Evolutionary conservation across 2,329 filamentous ascomycete species (phyloP), one percentile per base, ranked within the genome.

Genomic region (Nigrospora osmanthi): DNA sequence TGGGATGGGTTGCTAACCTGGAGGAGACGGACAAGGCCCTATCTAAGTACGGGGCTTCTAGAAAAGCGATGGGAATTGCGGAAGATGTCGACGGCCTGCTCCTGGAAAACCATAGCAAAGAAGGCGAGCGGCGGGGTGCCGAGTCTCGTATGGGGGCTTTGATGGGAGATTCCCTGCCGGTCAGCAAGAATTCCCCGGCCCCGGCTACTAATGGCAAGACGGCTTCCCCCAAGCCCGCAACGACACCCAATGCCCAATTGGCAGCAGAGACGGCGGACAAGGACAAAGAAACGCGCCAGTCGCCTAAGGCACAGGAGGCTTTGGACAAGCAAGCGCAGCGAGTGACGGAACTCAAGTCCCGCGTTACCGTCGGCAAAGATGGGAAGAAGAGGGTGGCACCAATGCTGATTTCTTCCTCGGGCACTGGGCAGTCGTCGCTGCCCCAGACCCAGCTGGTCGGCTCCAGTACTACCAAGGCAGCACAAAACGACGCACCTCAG

Each of bases 91-190:
- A 96, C 57, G 88, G 89, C 0, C 68, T 97, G 37, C 75, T 87
- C 34, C 69, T 98, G 1, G 93, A 98, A 66, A 89, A 94, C 55
- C 85, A 84, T 61, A 95, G 89, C 67, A 96, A 94, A 60, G 89
- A 85, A 37, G 91, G 86, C 17, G 93, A 98, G 62, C 77, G 91
- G 31, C 87, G 85, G 52, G 90, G 86, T 6, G 90, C 91, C 0
- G 88, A 98, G 66, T 93, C 89, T 2, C 81, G 91, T 52, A 98
- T 98, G 93, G 93, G 93, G 12, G 91, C 91, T n/a, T 68, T 98
- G 34, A 98, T 98, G 93, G 91, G 91, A 6, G 90, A 95, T 58
- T 76, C 78, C 15, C 75, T 75, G 43, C 69, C 75, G 3, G 64
- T 76, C 4, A 69, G 73, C 4, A 79, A 80, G 35, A 69, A 72